These are phyloP conservation scores for Naematelia aurantialba DNA, from an alignment of 768 basidiomycete genomes.

Conservation along the genomic window DNA sequence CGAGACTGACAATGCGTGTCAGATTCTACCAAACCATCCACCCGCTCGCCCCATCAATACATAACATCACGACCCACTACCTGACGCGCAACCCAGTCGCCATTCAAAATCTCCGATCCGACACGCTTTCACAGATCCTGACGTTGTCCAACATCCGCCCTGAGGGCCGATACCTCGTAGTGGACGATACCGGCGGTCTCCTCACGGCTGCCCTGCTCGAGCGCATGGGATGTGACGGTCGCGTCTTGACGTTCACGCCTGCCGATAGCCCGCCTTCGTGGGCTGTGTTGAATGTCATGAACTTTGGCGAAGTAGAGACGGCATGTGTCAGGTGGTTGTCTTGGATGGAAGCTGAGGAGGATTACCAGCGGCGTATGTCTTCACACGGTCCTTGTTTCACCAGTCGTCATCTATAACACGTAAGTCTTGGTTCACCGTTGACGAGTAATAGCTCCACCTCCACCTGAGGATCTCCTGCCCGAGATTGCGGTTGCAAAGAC, in stretches of 20 bases:
- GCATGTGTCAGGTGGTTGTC: conserved; percentile 60
- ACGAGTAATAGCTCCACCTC: conserved; percentile 27
- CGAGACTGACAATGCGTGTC: too few relatives aligned
- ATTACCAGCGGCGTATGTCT: conserved; percentile 55
- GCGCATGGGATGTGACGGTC: conserved; percentile 79
- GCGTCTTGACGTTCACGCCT: conserved; percentile 77
- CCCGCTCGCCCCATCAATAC: conserved; percentile 78
- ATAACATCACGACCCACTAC: conserved; percentile 86
- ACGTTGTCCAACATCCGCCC: conserved; percentile 77
- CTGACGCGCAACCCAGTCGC: conserved; percentile 69
- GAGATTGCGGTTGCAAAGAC: conserved; percentile 26
- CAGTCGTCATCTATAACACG: too few relatives aligned
- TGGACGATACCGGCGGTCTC: conserved; percentile 88
- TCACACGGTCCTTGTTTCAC: too few relatives aligned
- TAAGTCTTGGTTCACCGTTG: too few relatives aligned
- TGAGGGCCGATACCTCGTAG: conserved; percentile 78
- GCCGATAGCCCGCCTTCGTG: conserved; percentile 90
- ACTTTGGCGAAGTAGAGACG: conserved; percentile 63
- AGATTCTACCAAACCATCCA: conserved; percentile 86
- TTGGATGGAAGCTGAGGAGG: conserved; percentile 82
- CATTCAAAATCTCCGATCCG: conserved; percentile 77
- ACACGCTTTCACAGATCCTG: conserved; percentile 83
- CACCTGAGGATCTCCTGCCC: conserved; percentile 30
- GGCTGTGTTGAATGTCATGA: conserved; percentile 77
- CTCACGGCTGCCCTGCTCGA: conserved; percentile 80